These are phyloP conservation scores for Epichloe glyceriae DNA, from an alignment of 2,329 filamentous ascomycete genomes.

Conservation along the genomic window DNA sequence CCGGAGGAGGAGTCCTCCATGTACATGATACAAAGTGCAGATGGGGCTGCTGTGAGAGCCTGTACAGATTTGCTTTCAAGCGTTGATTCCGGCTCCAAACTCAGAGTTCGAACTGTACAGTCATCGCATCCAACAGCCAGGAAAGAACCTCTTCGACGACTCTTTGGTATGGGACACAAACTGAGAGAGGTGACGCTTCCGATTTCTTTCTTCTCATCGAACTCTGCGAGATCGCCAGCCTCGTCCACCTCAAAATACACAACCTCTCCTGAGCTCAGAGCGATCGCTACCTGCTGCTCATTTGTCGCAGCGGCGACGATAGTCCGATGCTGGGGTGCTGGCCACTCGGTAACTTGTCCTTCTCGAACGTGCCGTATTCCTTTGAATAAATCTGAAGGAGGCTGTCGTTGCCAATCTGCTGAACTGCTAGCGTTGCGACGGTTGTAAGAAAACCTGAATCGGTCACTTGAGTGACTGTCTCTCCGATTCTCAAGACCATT, in stretches of 20 bases:
- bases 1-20: constrained; percentile 91
- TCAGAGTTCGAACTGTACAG: constrained; percentile 85
- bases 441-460: constrained; percentile 86
- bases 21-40: constrained; percentile 77
- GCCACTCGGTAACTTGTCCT: constrained; percentile 82
- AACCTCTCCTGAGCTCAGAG: constrained; percentile 88
- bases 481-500: constrained; percentile 88
- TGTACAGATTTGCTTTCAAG: constrained; percentile 91
- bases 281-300: constrained; percentile 81
- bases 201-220: constrained; percentile 87
- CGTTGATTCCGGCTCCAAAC: constrained; percentile 78
- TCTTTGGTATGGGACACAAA: constrained; percentile 82
- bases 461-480: constrained; percentile 89
- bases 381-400: constrained; percentile 90
- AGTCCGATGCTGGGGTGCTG: constrained; percentile 79
- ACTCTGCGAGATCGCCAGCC: constrained; percentile 82
- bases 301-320: constrained; percentile 96
- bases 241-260: constrained; percentile 96
- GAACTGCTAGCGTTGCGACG: constrained; percentile 80
- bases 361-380: constrained; percentile 75
- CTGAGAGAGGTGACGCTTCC: constrained; percentile 89
- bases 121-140: constrained; percentile 94
- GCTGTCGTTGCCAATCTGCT: constrained; percentile 85
- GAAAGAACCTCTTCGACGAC: constrained; percentile 73
- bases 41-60: constrained; percentile 80